Base-by-base conservation (phyloP, 108 stramenopile species). In the Nitzschia sp. region DNA sequence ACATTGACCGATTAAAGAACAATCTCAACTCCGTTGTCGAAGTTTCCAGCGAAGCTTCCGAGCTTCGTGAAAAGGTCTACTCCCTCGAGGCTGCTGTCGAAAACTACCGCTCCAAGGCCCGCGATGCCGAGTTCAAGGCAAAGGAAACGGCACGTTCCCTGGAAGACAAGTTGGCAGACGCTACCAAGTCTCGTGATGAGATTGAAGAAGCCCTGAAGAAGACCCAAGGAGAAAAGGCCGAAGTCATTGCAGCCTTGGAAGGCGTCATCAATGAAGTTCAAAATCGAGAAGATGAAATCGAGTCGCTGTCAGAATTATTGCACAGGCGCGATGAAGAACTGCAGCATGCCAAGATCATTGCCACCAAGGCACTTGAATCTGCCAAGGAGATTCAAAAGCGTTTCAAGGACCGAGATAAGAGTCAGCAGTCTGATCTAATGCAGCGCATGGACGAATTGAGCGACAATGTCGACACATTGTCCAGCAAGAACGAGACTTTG, bases 311-410 rank as follows among this genome's bases (percentile, higher is more conserved):
- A 3, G 66, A 75, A 46, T 23, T 78, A 36, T 66, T 85, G 17
- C 57, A 73, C 18, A 68, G 76, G 54, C 63, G 80, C 4, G 84
- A 85, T 26, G 80, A 81, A 48, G 84, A 85, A 47, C 71, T 85
- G 2, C 81, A 85, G 34, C 80, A 85, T 49, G 84, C 84, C 32
- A 85, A 81, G 54, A 57, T 85, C 11, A 78, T 85, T 54, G 80
- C 84, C n/a, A 80, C 76, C 5, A 85, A 81, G 55, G 84, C 84
- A 28, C 64, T 85, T 0, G 64, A 75, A 47, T 81, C 84, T 2
- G 84, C 80, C 18, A 80, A 85, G 66, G 80, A 78, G 15, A 78
- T 85, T 17, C 76, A 81, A 38, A 58, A 77, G 30, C 66, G 75
- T 19, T 72, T 59, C 57, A 81, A 85, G 56, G 74, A 81, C 8